These are phyloP conservation scores for Hymenoscyphus repandus DNA, from an alignment of 2,329 filamentous ascomycete genomes.

Conservation along the genomic window DNA sequence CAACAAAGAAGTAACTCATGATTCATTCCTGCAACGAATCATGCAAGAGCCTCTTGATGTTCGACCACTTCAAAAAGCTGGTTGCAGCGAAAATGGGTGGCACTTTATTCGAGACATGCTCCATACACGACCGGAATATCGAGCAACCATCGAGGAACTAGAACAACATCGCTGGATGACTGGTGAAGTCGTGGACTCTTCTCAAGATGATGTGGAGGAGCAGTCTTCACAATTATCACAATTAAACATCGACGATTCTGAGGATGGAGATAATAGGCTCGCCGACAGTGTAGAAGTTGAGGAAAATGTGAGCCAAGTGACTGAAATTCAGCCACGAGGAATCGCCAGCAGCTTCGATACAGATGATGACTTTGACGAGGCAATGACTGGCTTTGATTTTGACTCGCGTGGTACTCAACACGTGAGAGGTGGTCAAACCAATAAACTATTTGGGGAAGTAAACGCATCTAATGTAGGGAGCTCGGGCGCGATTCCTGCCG, in stretches of 20 bases:
- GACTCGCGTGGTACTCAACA: conserved; percentile 2
- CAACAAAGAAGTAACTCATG: conserved; percentile 63
- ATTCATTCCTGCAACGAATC: conserved; percentile 76
- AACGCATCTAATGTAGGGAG: conserved; percentile 27
- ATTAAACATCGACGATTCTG: conserved; percentile 23
- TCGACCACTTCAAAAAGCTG: conserved; percentile 50
- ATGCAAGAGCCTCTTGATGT: conserved; percentile 73
- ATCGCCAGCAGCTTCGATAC: conserved; percentile 28
- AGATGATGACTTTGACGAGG: conserved; percentile 8
- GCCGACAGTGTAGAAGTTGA: conserved; percentile 19
- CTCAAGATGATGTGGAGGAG: conserved; percentile 21
- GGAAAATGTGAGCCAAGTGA: conserved; percentile 19
- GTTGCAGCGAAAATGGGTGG: conserved; percentile 62
- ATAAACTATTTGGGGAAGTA: conserved; percentile 31
- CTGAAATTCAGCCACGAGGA: conserved; percentile 21
- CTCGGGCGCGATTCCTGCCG: conserved; percentile 26
- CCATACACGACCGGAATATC: conserved; percentile 69
- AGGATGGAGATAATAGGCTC: conserved; percentile 7
- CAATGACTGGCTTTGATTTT: conserved; percentile 6
- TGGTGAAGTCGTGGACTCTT: conserved; percentile 22
- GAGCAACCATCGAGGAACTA: conserved; percentile 68
- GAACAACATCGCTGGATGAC: conserved; percentile 70
- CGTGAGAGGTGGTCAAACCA: conserved; percentile 8
- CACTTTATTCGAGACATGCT: conserved; percentile 77
- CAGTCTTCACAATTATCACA: conserved; percentile 31